A percentile compares a stretch with the other conserved stretches of the same genome.
Conservation (phyloP, 768 basidiomycete genomes). For the Lactifluus rugatus region DNA sequence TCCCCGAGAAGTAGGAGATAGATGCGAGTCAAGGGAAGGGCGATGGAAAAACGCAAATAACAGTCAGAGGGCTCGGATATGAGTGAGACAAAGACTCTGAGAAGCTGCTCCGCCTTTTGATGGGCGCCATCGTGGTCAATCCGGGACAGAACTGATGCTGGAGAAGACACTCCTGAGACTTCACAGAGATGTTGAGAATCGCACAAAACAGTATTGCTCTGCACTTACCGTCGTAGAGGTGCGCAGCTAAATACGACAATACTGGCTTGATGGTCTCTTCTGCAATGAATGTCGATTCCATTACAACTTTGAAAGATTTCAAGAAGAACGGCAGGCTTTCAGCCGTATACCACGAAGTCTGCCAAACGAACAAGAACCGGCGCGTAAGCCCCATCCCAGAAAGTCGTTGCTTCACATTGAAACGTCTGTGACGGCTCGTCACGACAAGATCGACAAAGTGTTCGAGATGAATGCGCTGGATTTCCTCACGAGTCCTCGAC, state of each 20-base stretch:
- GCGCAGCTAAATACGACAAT: slow-evolving; percentile 77
- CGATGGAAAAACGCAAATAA: slow-evolving; percentile 60
- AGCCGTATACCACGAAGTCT: slow-evolving; percentile 63
- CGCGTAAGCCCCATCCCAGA: slow-evolving; percentile 62
- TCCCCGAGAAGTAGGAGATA: slow-evolving; percentile 71
- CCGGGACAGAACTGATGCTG: slow-evolving; percentile 46
- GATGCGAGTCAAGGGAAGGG: slow-evolving; percentile 72
- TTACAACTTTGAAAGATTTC: slow-evolving; percentile 50
- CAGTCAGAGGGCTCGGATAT: slow-evolving; percentile 42
- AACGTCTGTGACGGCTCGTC: slow-evolving; percentile 62
- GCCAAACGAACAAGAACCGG: slow-evolving; percentile 71
- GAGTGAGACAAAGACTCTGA: slow-evolving; percentile 54
- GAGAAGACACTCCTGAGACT: slow-evolving; percentile 31
- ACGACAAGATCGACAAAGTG: slow-evolving; percentile 72
- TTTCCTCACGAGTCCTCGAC: slow-evolving; percentile 58
- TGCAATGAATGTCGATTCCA: slow-evolving; percentile 57
- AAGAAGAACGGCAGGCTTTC: slow-evolving; percentile 42
- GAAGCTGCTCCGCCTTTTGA: slow-evolving; percentile 59
- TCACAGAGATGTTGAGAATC: not conserved
- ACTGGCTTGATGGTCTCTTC: slow-evolving; percentile 78
- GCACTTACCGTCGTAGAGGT: slow-evolving; percentile 54
- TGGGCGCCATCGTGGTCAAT: slow-evolving; percentile 40
- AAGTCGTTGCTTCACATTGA: slow-evolving; percentile 69
- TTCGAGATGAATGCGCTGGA: slow-evolving; percentile 71
- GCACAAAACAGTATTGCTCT: not conserved